phyloP scores from a whole-genome alignment of 441 rosid genomes.

The Eutrema salsugineum region DNA sequence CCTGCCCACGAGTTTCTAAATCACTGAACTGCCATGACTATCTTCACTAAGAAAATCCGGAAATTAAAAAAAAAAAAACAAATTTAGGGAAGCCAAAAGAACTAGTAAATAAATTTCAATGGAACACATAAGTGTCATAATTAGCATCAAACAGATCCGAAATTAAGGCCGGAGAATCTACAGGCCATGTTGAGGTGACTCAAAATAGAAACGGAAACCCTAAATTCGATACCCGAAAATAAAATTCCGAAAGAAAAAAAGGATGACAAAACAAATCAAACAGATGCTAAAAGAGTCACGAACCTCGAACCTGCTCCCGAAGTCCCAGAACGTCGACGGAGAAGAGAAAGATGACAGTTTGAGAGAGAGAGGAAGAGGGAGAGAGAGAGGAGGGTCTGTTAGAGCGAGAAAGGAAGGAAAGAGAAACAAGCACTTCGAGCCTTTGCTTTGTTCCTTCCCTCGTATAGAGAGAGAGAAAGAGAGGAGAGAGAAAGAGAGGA shows the following conservation, averaged over 20 bases:
- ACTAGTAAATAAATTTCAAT: slow-evolving; percentile 30
- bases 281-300: slow-evolving; percentile 1
- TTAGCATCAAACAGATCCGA: slow-evolving; percentile 53
- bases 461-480: slow-evolving; percentile 4
- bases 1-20: slow-evolving; percentile 30
- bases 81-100: slow-evolving; percentile 23
- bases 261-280: slow-evolving; percentile 1
- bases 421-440: slow-evolving; percentile 14
- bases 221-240: not conserved
- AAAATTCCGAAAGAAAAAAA: not conserved
- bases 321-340: slow-evolving; percentile 3
- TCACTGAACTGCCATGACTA: slow-evolving; percentile 14
- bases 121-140: slow-evolving; percentile 2
- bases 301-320: slow-evolving; percentile 16
- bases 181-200: slow-evolving; percentile 18
- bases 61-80: not conserved
- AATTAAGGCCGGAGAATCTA: slow-evolving; percentile 35
- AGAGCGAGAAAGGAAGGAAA: slow-evolving; percentile 20
- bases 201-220: slow-evolving; percentile 5
- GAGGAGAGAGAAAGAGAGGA: slow-evolving; percentile 28
- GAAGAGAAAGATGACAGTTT: slow-evolving; percentile 10
- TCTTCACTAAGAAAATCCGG: slow-evolving; percentile 15
- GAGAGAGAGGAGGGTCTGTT: slow-evolving; percentile 20
- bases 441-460: slow-evolving; percentile 24
- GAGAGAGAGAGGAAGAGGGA: not conserved